Evolutionary conservation across 495 filamentous ascomycete species (phyloP).

Genomic region (Collariella sp.): DNA sequence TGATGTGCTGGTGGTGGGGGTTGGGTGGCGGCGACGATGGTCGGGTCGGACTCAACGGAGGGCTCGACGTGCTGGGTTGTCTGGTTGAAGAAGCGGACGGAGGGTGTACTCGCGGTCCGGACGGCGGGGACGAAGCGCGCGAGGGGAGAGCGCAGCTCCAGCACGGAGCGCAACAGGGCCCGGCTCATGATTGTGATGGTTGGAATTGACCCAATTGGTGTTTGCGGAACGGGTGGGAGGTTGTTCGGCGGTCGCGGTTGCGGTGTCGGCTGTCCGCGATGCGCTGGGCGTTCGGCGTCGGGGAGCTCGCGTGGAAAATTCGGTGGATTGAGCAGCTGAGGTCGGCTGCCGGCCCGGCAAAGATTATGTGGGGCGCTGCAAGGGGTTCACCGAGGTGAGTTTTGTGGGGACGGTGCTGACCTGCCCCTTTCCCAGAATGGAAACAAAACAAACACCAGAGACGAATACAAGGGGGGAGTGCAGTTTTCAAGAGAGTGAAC

Average conservation of each 20-base stretch:
- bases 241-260: conserved; percentile 1
- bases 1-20: conserved; percentile 10
- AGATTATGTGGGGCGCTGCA: conserved; percentile 1
- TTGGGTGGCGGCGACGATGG: conserved; percentile 6
- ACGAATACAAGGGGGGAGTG: too few relatives aligned
- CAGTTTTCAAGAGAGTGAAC: too few relatives aligned
- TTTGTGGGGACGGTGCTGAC: background rate
- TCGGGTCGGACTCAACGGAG: conserved; percentile 2
- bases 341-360: conserved; percentile 2
- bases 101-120: background rate
- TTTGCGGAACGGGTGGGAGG: background rate
- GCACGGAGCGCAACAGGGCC: conserved; percentile 38
- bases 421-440: background rate
- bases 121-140: conserved; percentile 24
- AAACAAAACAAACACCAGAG: background rate
- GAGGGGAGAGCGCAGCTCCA: conserved; percentile 37
- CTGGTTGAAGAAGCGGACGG: conserved; percentile 26
- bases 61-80: conserved; percentile 25
- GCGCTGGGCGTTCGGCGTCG: conserved; percentile 6
- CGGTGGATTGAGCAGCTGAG: conserved; percentile 9
- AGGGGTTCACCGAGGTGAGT: conserved; percentile 7
- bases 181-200: conserved; percentile 33
- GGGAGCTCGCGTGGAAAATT: conserved; percentile 10
- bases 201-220: conserved; percentile 1
- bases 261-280: conserved; percentile 7